Evolutionary conservation across 2,329 filamentous ascomycete species (phyloP), one percentile per base, ranked within the genome.

Genomic region (Graphium sp.): DNA sequence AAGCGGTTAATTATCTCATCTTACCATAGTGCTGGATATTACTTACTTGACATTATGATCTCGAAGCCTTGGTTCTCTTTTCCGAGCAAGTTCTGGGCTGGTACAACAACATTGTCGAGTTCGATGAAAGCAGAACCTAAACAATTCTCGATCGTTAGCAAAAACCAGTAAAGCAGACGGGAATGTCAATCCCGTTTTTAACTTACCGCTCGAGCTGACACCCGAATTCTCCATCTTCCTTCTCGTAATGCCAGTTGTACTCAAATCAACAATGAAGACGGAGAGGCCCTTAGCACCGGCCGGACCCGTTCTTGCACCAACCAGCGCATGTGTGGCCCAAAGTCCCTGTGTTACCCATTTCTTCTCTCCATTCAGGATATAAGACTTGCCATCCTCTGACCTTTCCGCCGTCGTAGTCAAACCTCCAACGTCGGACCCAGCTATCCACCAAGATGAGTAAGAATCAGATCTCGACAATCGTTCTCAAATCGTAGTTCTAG

Each of bases 371-470:
- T 69, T 71, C 6, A 74, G 9, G 10, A 63, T 51, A 47, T 80
- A 85, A 51, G 74, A 62, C 47, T 76, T 74, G 24, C 79, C 79
- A 43, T 84, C 78, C 2, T 70, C 52, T 0, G 76, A 81, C 57
- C 83, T 82, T 39, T 64, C 64, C 2, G 80, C 81, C 0, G 79
- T 89, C 0, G 81, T 89, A 35, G 77, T 64, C 21, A 91, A 59
- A 10, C 78, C 73, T 9, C 81, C 79, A 5, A 91, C 82, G 48
- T 91, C 82, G 21, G 50, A 55, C n/a, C 82, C 82, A 10, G 81
- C 82, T 51, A 89, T n/a, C n/a, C n/a, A n/a, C n/a, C n/a, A n/a
- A n/a, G n/a, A n/a, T n/a, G n/a, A n/a, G n/a, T n/a, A n/a, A n/a
- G n/a, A n/a, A n/a, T n/a, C n/a, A n/a, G n/a, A n/a, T n/a, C n/a